Conservation (phyloP, 495 filamentous ascomycete genomes). For the Tuber melanosporum region DNA sequence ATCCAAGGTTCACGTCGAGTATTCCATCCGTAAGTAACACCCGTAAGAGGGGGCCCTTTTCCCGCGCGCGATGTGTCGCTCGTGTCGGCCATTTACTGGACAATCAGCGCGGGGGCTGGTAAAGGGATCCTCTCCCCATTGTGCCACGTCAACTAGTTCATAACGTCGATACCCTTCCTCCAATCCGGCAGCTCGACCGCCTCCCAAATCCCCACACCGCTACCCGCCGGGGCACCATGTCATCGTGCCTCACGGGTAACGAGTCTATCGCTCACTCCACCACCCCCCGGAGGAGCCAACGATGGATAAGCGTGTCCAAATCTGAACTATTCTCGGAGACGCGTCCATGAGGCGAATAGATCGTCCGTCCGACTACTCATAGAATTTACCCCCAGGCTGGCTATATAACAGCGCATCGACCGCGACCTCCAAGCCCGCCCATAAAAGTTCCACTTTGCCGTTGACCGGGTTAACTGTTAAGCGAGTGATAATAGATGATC, state of each 20-base stretch:
- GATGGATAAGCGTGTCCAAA: no score
- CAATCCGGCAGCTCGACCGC: background rate
- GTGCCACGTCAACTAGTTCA: no score
- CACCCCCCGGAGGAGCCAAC: no score
- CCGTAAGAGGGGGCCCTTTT: constrained; percentile 10
- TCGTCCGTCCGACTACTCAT: no score
- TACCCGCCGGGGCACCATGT: background rate
- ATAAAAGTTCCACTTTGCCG: background rate
- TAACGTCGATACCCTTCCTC: background rate
- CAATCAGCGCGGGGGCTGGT: background rate
- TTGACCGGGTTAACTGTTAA: background rate
- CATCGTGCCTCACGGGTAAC: background rate
- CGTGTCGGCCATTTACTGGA: background rate
- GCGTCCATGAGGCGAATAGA: no score
- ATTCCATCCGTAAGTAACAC: constrained; percentile 9
- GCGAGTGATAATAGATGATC: background rate
- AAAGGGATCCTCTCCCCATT: background rate
- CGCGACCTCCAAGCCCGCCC: background rate
- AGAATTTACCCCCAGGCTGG: no score
- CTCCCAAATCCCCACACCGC: background rate
- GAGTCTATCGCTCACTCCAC: no score
- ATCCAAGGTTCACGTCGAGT: background rate
- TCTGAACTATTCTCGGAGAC: no score
- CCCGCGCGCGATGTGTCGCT: constrained; percentile 10
- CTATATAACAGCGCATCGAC: background rate